Evolutionary conservation across 164 flowering plant species (phyloP).

Genomic region (Liriodendron chinense): DNA sequence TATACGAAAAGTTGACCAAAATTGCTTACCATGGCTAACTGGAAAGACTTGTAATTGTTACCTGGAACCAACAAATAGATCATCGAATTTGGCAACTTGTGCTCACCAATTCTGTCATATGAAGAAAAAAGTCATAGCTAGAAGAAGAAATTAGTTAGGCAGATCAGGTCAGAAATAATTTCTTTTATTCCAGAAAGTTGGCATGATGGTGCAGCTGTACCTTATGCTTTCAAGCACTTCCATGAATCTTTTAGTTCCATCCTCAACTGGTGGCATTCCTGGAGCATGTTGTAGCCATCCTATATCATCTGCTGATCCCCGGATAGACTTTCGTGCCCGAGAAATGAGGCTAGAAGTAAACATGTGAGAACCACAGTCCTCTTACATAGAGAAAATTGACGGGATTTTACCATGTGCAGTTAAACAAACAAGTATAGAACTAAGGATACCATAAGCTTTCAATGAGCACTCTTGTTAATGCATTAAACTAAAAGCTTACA

Average conservation of each 20-base stretch:
- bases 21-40: not conserved
- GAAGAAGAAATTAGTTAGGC: constrained; percentile 6
- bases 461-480: not conserved
- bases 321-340: constrained; percentile 79
- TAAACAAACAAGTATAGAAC: constrained; percentile 1
- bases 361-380: not conserved
- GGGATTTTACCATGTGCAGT: not conserved
- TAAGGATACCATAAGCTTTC: not conserved
- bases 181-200: not conserved
- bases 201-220: constrained; percentile 24
- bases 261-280: constrained; percentile 82
- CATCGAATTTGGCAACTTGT: constrained; percentile 75
- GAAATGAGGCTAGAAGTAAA: constrained; percentile 62
- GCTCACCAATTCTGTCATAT: constrained; percentile 78
- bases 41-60: constrained; percentile 18
- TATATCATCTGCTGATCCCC: constrained; percentile 93
- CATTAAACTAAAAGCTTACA: not conserved
- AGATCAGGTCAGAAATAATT: constrained; percentile 7
- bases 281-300: constrained; percentile 83
- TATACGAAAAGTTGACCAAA: no score
- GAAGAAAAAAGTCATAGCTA: not conserved
- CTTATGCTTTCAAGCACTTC: constrained; percentile 74
- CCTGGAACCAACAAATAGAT: constrained; percentile 94
- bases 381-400: not conserved
- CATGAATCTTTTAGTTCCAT: constrained; percentile 72